Evolutionary conservation across 768 basidiomycete species (phyloP), one percentile per base, ranked within the genome.

Genomic region (Solioccasus polychromus): DNA sequence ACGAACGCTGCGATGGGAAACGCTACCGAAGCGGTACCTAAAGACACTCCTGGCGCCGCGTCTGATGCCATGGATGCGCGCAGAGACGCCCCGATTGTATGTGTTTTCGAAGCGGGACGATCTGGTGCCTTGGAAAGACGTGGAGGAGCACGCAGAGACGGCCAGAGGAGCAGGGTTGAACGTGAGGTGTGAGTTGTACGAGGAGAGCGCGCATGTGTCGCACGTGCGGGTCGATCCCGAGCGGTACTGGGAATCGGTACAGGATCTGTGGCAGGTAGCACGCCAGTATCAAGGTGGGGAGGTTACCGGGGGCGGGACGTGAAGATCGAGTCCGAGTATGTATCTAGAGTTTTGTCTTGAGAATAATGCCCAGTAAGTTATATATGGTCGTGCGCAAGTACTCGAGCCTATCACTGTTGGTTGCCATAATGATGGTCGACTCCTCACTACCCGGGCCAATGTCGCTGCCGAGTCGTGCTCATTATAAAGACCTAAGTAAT

Each of bases 31-130:
- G 22, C 48, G 20, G 29, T 50, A 41, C 38, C 14, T 48, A 34
- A 54, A 39, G 24, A 19, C 24, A 5, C 54, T 63, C 19, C 48
- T 59, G 15, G 44, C 53, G 8, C 60, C 66, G 2, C 39, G 18
- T 8, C 30, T 71, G 22, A 44, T 71, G 5, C 67, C 67, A 1
- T 68, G 69, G 68, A 63, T 55, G 53, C 47, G 44, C 14, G 7
- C 25, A 23, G 37, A 42, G 10, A 70, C 70, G 9, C 70, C 67
- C 0, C 52, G 71, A 10, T 30, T 72, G 25, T 71, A 72, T 31
- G 29, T 71, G n/a, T 71, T 60, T 47, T 71, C 68, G 9, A 54
- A 52, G 36, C 55, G 48, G 10, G 70, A 71, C 31, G 38, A 42
- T 24, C 14, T 68, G 7, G 59, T 71, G 17, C 66, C 62, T 4